These are phyloP conservation scores for Coriolopsis trogii DNA, from an alignment of 1,284 basidiomycete species.

Conservation along the genomic window DNA sequence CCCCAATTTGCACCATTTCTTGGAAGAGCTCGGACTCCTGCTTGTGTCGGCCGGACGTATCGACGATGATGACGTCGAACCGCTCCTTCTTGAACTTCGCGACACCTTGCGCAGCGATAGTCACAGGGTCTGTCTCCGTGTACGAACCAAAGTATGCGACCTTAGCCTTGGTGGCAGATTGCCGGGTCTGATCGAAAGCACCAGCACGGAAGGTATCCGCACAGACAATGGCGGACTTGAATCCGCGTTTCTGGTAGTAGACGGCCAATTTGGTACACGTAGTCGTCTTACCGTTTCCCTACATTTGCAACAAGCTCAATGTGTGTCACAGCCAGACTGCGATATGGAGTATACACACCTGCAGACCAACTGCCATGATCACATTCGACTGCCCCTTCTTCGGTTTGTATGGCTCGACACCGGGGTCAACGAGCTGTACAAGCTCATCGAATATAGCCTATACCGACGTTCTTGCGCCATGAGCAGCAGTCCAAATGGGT, in stretches of 20 bases:
- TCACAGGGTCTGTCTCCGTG: slow-evolving; percentile 97
- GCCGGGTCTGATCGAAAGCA: slow-evolving; percentile 97
- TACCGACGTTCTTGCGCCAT: slow-evolving; percentile 5
- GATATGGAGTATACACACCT: slow-evolving; percentile 52
- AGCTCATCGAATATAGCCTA: slow-evolving; percentile 98
- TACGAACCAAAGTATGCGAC: slow-evolving; percentile 99
- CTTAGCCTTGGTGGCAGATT: slow-evolving; percentile 96
- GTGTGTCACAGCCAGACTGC: not conserved
- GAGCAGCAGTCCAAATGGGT: not conserved
- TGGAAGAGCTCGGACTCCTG: slow-evolving; percentile 97
- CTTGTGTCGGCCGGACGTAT: slow-evolving; percentile 96
- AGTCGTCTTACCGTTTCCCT: slow-evolving; percentile 99
- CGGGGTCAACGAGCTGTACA: slow-evolving; percentile 93
- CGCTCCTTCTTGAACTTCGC: slow-evolving; percentile 97
- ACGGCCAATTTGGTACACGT: slow-evolving; percentile 98
- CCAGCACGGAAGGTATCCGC: slow-evolving; percentile 99
- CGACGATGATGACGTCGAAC: slow-evolving; percentile 99
- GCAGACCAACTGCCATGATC: slow-evolving; percentile 97
- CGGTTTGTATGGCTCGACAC: slow-evolving; percentile 93
- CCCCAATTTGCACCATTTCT: slow-evolving; percentile 97
- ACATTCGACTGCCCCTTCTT: slow-evolving; percentile 95
- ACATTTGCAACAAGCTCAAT: not conserved
- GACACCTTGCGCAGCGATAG: slow-evolving; percentile 93
- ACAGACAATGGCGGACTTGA: slow-evolving; percentile 98
- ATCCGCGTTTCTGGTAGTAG: slow-evolving; percentile 96